Evolutionary conservation across 306 rosid species (phyloP).

Genomic region (Casuarina equisetifolia): DNA sequence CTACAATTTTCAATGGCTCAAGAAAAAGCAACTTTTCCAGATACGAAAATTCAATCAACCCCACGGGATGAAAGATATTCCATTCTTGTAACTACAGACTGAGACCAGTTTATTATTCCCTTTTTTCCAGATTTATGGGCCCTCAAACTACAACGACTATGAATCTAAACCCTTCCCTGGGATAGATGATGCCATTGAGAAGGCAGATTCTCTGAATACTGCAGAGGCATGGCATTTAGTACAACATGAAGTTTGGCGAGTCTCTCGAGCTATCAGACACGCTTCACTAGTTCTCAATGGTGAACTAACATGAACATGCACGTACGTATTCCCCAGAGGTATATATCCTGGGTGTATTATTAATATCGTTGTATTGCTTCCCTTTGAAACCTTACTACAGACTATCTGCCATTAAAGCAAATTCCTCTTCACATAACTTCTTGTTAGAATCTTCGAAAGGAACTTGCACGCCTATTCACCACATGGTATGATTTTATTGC

Average conservation of each 20-base stretch:
- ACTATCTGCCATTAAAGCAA: background rate
- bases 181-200: conserved; percentile 45
- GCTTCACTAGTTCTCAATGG: conserved; percentile 55
- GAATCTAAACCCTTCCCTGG: conserved; percentile 68
- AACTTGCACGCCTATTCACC: background rate
- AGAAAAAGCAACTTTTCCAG: background rate
- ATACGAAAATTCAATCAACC: background rate
- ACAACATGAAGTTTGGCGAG: conserved; percentile 73
- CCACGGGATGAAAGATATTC: background rate
- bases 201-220: conserved; percentile 39
- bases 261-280: conserved; percentile 59
- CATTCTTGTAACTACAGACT: background rate
- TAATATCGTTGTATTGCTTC: background rate
- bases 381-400: background rate
- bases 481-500: background rate
- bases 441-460: background rate
- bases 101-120: background rate
- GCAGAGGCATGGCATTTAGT: conserved; percentile 57
- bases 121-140: conserved; percentile 59
- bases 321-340: background rate
- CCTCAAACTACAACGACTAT: conserved; percentile 56
- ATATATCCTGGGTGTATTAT: background rate
- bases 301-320: conserved; percentile 43
- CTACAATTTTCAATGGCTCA: background rate
- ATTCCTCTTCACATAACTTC: background rate